phyloP scores from a whole-genome alignment of 306 rosid species.

The Corylus americana region DNA sequence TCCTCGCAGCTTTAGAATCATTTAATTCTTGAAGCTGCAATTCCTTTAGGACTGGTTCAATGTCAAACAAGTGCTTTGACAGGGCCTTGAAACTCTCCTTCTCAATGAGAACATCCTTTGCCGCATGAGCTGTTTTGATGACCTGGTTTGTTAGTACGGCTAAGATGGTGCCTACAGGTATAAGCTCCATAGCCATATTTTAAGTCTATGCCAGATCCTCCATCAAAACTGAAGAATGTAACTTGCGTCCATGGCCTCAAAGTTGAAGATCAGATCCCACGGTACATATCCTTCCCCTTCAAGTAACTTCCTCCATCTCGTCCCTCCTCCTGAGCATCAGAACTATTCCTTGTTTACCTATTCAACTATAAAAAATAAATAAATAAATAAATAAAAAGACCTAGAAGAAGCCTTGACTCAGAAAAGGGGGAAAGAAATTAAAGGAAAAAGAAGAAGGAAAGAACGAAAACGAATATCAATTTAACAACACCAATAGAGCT shows the following conservation, averaged over 20 bases:
- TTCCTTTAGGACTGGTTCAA: slow-evolving; percentile 68
- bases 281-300: slow-evolving; percentile 20
- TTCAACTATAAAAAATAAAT: background rate
- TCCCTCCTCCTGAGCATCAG: slow-evolving; percentile 13
- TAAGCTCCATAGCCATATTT: slow-evolving; percentile 58
- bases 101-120: slow-evolving; percentile 59
- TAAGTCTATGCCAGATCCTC: slow-evolving; percentile 20
- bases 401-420: slow-evolving; percentile 1
- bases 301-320: slow-evolving; percentile 23
- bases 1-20: slow-evolving; percentile 72
- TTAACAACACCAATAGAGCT: background rate
- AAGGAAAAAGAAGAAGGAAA: background rate
- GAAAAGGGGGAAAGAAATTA: background rate
- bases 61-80: slow-evolving; percentile 63
- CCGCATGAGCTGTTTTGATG: slow-evolving; percentile 68
- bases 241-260: slow-evolving; percentile 18
- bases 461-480: background rate
- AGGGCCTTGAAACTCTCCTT: slow-evolving; percentile 74
- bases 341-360: background rate
- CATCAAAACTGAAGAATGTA: slow-evolving; percentile 2
- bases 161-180: slow-evolving; percentile 78
- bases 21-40: slow-evolving; percentile 70
- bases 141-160: slow-evolving; percentile 72
- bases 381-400: background rate
- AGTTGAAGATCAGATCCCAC: slow-evolving; percentile 21